These are phyloP conservation scores for Pythium sukuiense DNA, from an alignment of 352 stramenopile species.

Conservation along the genomic window DNA sequence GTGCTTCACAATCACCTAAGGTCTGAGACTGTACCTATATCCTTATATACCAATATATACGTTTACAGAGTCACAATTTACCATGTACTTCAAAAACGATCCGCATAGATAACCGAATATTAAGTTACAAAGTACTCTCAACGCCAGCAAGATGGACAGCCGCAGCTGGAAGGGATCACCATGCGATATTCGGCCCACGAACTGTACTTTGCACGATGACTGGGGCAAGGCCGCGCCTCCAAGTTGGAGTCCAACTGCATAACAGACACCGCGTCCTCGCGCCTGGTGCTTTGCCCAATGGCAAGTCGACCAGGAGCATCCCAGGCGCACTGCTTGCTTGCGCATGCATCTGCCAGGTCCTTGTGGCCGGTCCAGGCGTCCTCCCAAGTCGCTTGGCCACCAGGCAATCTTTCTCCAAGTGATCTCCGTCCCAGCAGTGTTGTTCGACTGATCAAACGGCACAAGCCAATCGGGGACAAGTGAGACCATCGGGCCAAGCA, in stretches of 20 bases:
- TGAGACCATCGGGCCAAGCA: background rate
- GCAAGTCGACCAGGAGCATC: background rate
- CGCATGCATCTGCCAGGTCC: background rate
- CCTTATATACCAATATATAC: no score
- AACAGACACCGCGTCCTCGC: conserved; percentile 4
- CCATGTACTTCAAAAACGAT: no score
- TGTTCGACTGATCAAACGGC: conserved; percentile 9
- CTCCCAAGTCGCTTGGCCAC: background rate
- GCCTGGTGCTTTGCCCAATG: background rate
- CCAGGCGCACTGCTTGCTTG: background rate
- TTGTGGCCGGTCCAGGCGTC: background rate
- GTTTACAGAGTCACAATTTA: background rate
- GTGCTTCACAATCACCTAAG: background rate
- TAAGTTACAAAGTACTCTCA: background rate
- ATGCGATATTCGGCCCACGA: background rate
- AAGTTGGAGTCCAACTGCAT: background rate
- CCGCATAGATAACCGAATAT: background rate
- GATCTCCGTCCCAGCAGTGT: background rate
- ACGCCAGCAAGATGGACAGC: background rate
- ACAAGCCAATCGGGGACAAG: background rate
- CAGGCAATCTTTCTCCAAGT: conserved; percentile 14
- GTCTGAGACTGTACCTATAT: no score
- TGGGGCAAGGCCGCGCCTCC: background rate
- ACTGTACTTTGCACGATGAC: background rate
- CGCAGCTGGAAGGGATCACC: background rate